Evolutionary conservation across 306 rosid species (phyloP), one percentile per base, ranked within the genome.

Genomic region (Vigna trinervia): DNA sequence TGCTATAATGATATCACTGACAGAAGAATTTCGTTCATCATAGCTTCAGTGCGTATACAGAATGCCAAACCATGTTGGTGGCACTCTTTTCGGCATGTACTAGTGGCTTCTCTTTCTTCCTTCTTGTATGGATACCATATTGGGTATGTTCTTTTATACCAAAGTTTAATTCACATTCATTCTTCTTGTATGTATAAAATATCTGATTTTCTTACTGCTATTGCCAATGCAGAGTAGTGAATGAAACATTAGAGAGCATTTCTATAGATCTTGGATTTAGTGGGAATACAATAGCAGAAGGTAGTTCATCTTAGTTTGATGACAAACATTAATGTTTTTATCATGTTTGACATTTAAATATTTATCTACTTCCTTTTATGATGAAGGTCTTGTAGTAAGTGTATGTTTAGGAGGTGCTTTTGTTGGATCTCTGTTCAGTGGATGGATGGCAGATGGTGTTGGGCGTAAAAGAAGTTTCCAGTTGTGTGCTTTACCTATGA

Each of bases 321-420:
- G 76, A 61, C 58, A 10, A 66, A 69, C 23, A 69, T 68, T 61
- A 45, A 61, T 39, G 60, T 74, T 20, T 51, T 58, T n/a, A 39
- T 43, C 32, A 52, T 76, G 76, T 66, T 63, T 75, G 41, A 62
- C 23, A 23, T 62, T 39, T 54, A 48, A 58, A 83, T 64, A 52
- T 39, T 54, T 50, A 75, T 81, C 58, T 63, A 11, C 20, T 67
- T 53, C 41, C 43, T 70, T 39, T 72, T 82, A 57, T 73, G 51
- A 81, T 84, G 82, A 75, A 93, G 96, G 97, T 85, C 93, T 93
- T 54, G 97, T 90, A 20, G 97, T 93, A 79, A 93, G 97, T 86
- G 85, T 86, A 14, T 90, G 97, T 79, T 81, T 93, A 85, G 97
- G 94, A 68, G 94, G 89, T 30, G 96, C 97, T 73, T 90, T 93